Evolutionary conservation across 148 eudicot genomes (phyloP).

Genomic region (Polygonum aviculare): DNA sequence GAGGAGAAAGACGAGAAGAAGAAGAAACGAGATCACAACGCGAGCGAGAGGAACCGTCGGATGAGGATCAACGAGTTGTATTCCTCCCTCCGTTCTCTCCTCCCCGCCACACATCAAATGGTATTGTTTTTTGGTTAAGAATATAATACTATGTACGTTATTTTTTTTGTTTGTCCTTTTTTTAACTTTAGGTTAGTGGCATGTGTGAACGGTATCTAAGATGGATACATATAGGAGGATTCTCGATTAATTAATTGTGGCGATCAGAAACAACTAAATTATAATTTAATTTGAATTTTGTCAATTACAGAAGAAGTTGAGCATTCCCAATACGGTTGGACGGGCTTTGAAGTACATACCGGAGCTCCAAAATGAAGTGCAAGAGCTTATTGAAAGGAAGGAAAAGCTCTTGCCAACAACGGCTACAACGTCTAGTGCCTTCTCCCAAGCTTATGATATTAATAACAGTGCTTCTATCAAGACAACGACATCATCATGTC

Average conservation of each 20-base stretch:
- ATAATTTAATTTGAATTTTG: neutral
- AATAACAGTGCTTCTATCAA: neutral
- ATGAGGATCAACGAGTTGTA: conserved; percentile 27
- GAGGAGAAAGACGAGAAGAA: neutral
- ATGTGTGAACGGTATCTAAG: neutral
- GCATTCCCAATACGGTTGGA: conserved; percentile 58
- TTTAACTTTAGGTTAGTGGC: neutral
- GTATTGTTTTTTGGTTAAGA: neutral
- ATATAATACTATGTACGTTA: neutral
- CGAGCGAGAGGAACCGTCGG: conserved; percentile 32
- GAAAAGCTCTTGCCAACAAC: conserved; percentile 25
- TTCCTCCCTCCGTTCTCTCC: conserved; percentile 29
- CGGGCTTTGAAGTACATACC: conserved; percentile 73
- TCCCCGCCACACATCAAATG: neutral
- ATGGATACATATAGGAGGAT: neutral
- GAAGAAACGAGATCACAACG: conserved; percentile 30
- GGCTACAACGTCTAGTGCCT: neutral
- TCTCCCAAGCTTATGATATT: conserved; percentile 8
- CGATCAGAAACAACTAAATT: neutral
- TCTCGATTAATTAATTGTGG: neutral
- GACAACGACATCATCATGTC: neutral
- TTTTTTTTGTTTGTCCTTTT: neutral
- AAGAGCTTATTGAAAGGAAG: conserved; percentile 31
- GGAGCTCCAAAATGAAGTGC: conserved; percentile 65
- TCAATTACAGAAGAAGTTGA: conserved; percentile 49